Evolutionary conservation across 2,329 filamentous ascomycete genomes (phyloP).

Genomic region (Lachnellula hyalina): DNA sequence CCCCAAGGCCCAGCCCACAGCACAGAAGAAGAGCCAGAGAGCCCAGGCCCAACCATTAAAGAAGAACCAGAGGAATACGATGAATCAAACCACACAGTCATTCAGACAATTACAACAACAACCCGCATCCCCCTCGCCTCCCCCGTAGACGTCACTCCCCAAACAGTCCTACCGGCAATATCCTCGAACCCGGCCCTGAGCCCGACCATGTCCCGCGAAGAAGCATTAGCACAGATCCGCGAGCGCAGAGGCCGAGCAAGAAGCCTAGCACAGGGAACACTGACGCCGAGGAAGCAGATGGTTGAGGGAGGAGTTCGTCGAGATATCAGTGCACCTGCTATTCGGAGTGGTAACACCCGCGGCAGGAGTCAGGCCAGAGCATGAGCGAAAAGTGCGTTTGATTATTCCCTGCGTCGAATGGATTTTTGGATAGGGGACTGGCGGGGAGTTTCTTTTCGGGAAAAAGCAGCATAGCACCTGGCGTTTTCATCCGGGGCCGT

Average conservation of each 20-base stretch:
- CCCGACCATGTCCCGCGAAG: slow-evolving; percentile 64
- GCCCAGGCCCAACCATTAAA: slow-evolving; percentile 1
- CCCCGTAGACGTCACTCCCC: slow-evolving; percentile 22
- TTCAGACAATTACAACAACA: slow-evolving; percentile 30
- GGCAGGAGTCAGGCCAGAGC: slow-evolving; percentile 20
- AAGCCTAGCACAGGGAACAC: slow-evolving; percentile 59
- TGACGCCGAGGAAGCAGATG: slow-evolving; percentile 50
- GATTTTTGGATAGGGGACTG: slow-evolving; percentile 7
- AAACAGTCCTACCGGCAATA: slow-evolving; percentile 13
- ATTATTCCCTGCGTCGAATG: background rate
- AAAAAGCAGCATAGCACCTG: slow-evolving; percentile 24
- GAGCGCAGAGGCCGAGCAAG: slow-evolving; percentile 66
- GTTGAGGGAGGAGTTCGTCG: slow-evolving; percentile 22
- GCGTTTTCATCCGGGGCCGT: slow-evolving; percentile 20
- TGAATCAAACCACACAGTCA: slow-evolving; percentile 4
- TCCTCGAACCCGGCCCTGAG: slow-evolving; percentile 50
- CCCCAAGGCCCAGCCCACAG: slow-evolving; percentile 34
- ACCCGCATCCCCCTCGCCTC: slow-evolving; percentile 29
- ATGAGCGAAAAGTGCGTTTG: background rate
- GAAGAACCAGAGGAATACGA: slow-evolving; percentile 10
- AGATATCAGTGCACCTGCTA: slow-evolving; percentile 30
- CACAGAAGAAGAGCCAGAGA: slow-evolving; percentile 21
- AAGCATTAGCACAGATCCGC: slow-evolving; percentile 70
- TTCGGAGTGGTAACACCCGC: slow-evolving; percentile 21
- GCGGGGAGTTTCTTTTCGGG: background rate